Evolutionary conservation across 1,284 basidiomycete genomes (phyloP).

Genomic region (Phellopilus nigrolimitatus): DNA sequence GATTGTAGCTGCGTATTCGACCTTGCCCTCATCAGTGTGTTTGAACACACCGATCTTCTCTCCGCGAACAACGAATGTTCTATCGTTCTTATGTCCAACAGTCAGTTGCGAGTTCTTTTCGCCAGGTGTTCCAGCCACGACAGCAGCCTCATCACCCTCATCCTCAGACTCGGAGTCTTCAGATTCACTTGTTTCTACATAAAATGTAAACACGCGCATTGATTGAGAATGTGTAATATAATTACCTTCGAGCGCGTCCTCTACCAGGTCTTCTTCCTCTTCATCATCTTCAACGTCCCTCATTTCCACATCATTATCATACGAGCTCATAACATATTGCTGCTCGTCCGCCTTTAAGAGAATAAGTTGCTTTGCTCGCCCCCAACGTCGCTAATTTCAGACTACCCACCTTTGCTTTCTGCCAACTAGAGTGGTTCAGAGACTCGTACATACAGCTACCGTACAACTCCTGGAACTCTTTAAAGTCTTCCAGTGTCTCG

Average conservation of each 20-base stretch:
- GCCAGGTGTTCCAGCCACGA: conserved; percentile 41
- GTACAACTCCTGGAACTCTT: conserved; percentile 63
- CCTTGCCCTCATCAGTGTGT: conserved; percentile 71
- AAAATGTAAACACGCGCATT: background rate
- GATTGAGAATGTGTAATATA: background rate
- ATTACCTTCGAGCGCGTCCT: conserved; percentile 53
- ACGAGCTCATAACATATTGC: conserved; percentile 67
- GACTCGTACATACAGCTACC: conserved; percentile 80
- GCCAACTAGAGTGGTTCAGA: conserved; percentile 71
- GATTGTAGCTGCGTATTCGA: conserved; percentile 89
- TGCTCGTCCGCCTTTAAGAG: conserved; percentile 64
- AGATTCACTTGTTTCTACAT: conserved; percentile 34
- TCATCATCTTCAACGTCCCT: conserved; percentile 67
- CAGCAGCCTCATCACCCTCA: conserved; percentile 50
- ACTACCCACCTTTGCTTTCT: conserved; percentile 73
- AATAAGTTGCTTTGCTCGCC: conserved; percentile 24
- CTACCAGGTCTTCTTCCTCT: conserved; percentile 64
- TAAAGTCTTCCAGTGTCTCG: conserved; percentile 50
- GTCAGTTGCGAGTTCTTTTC: conserved; percentile 87
- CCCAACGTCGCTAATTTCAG: background rate
- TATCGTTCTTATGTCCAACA: conserved; percentile 94
- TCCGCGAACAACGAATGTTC: conserved; percentile 94
- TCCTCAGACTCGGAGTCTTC: conserved; percentile 47
- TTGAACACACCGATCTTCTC: conserved; percentile 98
- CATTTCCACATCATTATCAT: conserved; percentile 80